Evolutionary conservation across 371 early-diverging fungal species (phyloP).

Genomic region (Apophysomyces sp.): DNA sequence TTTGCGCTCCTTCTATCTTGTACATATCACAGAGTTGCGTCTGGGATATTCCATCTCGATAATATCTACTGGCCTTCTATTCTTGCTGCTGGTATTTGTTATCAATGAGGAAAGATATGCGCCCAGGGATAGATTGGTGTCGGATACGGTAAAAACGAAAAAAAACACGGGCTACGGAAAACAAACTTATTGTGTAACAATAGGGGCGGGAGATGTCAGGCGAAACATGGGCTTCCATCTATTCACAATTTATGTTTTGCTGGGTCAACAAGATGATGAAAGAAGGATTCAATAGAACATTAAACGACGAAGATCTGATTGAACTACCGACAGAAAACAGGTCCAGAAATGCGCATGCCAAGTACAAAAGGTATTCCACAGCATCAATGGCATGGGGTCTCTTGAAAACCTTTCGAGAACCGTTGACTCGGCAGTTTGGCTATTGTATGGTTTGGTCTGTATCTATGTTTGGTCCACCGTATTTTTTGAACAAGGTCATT

Average conservation of each 20-base stretch:
- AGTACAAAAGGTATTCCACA: constrained; percentile 12
- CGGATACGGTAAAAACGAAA: constrained; percentile 26
- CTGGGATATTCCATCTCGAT: constrained; percentile 23
- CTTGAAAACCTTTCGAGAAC: constrained; percentile 28
- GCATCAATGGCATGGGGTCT: constrained; percentile 23
- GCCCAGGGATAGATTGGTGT: constrained; percentile 23
- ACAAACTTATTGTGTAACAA: neutral
- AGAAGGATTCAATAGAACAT: constrained; percentile 34
- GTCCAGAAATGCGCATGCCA: constrained; percentile 15
- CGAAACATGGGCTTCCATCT: constrained; percentile 47
- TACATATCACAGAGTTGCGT: constrained; percentile 14
- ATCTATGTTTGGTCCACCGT: constrained; percentile 55
- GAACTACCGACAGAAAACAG: constrained; percentile 31
- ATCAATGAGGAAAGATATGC: constrained; percentile 34
- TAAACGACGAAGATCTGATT: constrained; percentile 43
- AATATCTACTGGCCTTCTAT: constrained; percentile 13
- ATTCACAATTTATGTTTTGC: constrained; percentile 46
- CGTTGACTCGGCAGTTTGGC: constrained; percentile 35
- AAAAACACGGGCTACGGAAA: neutral
- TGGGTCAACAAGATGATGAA: constrained; percentile 46
- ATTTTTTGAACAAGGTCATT: constrained; percentile 57
- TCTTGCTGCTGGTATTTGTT: constrained; percentile 18
- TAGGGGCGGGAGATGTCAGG: constrained; percentile 31
- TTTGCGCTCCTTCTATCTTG: constrained; percentile 31
- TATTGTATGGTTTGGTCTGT: constrained; percentile 52